Conservation (phyloP, 1,284 basidiomycete genomes). For the Bondarzewia mesenterica region DNA sequence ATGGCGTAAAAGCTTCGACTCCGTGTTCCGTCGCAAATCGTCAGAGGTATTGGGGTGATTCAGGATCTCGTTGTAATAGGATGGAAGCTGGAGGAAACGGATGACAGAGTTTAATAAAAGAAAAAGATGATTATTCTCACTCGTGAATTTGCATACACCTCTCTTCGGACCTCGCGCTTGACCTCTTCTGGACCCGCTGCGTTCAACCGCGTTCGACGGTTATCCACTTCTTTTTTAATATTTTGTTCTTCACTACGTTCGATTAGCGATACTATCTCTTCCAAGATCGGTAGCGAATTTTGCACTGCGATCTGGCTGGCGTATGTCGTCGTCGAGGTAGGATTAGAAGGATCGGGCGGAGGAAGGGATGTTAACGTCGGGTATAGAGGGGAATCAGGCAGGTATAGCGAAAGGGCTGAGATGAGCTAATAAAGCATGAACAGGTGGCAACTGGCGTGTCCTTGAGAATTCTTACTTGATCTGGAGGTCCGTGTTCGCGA, state of each 20-base stretch:
- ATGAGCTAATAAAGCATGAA: slow-evolving; percentile 42
- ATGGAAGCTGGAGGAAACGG: slow-evolving; percentile 43
- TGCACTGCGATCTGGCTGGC: slow-evolving; percentile 59
- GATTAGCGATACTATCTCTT: slow-evolving; percentile 57
- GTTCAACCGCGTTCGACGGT: slow-evolving; percentile 66
- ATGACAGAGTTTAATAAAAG: slow-evolving; percentile 6
- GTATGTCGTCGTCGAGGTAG: slow-evolving; percentile 51
- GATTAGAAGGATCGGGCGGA: slow-evolving; percentile 69
- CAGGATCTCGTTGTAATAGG: slow-evolving; percentile 65
- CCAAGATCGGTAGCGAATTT: slow-evolving; percentile 55
- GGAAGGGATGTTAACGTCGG: slow-evolving; percentile 60
- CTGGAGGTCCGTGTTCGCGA: slow-evolving; percentile 9
- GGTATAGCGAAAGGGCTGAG: slow-evolving; percentile 57
- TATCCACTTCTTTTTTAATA: slow-evolving; percentile 63
- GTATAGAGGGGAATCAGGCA: slow-evolving; percentile 72
- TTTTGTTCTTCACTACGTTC: slow-evolving; percentile 52
- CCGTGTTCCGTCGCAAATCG: slow-evolving; percentile 58
- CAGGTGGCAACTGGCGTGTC: neutral
- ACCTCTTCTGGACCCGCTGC: slow-evolving; percentile 64
- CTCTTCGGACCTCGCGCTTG: slow-evolving; percentile 56
- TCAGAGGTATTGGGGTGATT: slow-evolving; percentile 74
- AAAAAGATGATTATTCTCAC: slow-evolving; percentile 27
- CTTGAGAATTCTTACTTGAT: slow-evolving; percentile 5
- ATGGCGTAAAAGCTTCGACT: slow-evolving; percentile 62
- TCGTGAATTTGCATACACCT: slow-evolving; percentile 52